Evolutionary conservation across 352 stramenopile species (phyloP), one percentile per base, ranked within the genome.

Genomic region (Pythium brachiatum): DNA sequence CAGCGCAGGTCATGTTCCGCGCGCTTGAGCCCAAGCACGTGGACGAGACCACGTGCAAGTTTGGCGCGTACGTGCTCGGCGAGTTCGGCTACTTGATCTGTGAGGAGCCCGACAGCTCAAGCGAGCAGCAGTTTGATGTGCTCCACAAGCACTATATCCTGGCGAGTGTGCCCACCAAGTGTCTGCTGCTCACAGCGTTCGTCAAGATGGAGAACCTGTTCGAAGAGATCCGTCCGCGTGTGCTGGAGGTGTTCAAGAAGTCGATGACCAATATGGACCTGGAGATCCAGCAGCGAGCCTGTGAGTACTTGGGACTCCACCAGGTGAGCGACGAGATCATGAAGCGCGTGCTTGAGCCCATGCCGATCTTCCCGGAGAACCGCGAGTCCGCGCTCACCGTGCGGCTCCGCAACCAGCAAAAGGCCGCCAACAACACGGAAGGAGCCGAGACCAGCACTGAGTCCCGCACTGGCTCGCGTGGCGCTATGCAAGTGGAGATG

Each of bases 21-120:
- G 88, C 89, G n/a, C 84, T 98, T 48, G 94, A 97, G 72, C 87
- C 92, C 23, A 87, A 90, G 58, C 90, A 90, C 52, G 96, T 97
- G 56, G 96, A 99, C 70, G 95, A 98, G 69, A 98, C 93, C 8
- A 96, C 93, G 18, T 95, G 98, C 31, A 95, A 95, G 68, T 92
- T 92, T 23, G 96, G 94, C 26, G 90, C 93, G 1, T 99, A 48
- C 41, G 41, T 48, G 41, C 41, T 48, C 20, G 41, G 41, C 41
- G 97, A 99, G 77, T 99, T 99, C 64, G 97, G 96, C 1, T 99
- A 98, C 73, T 73, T 99, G 34, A 95, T 99, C 57, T 79, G 74
- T 43, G 83, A 92, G 12, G 76, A 89, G 59, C 76, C 89, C 16
- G 80, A 86, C 26, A 98, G 97, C 88, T 90, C 80, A 55, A 95